These are phyloP conservation scores for Breynia disticha DNA, from an alignment of 441 rosid genomes.

Conservation along the genomic window DNA sequence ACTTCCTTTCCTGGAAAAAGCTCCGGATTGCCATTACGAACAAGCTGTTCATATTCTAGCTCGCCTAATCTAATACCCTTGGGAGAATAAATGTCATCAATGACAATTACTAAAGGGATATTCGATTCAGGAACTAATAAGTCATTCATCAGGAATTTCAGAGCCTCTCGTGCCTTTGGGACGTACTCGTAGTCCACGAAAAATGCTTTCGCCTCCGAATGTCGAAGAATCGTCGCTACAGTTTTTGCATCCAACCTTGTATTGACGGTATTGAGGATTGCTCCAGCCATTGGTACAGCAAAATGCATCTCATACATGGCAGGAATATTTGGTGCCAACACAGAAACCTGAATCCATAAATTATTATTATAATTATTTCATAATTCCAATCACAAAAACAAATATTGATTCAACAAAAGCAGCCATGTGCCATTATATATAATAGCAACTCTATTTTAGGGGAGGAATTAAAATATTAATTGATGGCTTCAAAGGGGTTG, in stretches of 20 bases:
- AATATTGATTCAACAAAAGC: background rate
- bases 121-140: background rate
- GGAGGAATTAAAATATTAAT: too few relatives aligned
- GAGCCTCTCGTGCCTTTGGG: background rate
- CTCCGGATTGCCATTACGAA: background rate
- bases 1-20: background rate
- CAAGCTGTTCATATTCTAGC: conserved; percentile 4
- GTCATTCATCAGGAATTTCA: background rate
- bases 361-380: background rate
- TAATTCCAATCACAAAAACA: background rate
- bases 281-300: conserved; percentile 26
- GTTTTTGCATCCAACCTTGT: background rate
- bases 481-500: too few relatives aligned
- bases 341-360: conserved; percentile 1
- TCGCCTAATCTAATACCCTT: background rate
- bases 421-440: too few relatives aligned
- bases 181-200: conserved; percentile 7
- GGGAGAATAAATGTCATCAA: conserved; percentile 1
- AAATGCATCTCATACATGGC: conserved; percentile 12
- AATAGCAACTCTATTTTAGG: too few relatives aligned
- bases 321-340: conserved; percentile 10
- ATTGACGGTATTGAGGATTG: conserved; percentile 10
- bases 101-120: background rate
- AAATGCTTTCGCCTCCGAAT: conserved; percentile 8
- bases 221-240: conserved; percentile 7